Evolutionary conservation across 805 yeast species (phyloP).

Genomic region (Kuraishia ogatae): DNA sequence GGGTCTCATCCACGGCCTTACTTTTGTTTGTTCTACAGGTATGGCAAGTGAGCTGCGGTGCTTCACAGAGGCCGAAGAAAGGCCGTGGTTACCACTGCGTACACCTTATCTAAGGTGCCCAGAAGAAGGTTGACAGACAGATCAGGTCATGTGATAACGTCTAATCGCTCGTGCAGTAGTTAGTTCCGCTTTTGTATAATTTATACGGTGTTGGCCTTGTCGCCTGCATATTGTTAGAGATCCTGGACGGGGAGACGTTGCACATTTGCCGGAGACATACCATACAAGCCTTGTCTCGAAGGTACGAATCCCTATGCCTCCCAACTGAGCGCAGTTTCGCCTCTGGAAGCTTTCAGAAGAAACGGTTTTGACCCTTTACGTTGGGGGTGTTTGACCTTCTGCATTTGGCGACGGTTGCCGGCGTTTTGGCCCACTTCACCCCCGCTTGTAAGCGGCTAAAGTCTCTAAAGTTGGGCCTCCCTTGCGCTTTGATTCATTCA

Average conservation of each 20-base stretch:
- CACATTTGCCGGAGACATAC: neutral
- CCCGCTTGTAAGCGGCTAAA: neutral
- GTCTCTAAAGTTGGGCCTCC: neutral
- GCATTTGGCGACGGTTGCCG: neutral
- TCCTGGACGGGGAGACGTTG: neutral
- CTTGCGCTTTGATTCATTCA: too few species aligned
- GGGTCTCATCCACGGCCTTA: too few species aligned
- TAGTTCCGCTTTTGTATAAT: neutral
- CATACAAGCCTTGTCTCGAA: neutral
- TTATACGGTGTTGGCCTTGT: neutral
- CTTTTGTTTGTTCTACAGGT: too few species aligned
- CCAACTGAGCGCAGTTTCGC: neutral
- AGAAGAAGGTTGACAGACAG: neutral
- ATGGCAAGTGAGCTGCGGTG: neutral
- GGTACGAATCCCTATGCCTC: too few species aligned
- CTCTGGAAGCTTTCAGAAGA: neutral
- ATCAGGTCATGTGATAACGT: neutral
- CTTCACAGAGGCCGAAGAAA: neutral
- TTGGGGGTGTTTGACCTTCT: neutral
- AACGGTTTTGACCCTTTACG: neutral
- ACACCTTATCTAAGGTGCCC: neutral
- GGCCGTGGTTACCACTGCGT: neutral
- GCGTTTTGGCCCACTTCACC: neutral
- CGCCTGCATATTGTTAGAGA: neutral
- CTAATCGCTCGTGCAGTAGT: neutral